phyloP scores from a whole-genome alignment of 2,329 filamentous ascomycete species.

The Epichloe baconii region DNA sequence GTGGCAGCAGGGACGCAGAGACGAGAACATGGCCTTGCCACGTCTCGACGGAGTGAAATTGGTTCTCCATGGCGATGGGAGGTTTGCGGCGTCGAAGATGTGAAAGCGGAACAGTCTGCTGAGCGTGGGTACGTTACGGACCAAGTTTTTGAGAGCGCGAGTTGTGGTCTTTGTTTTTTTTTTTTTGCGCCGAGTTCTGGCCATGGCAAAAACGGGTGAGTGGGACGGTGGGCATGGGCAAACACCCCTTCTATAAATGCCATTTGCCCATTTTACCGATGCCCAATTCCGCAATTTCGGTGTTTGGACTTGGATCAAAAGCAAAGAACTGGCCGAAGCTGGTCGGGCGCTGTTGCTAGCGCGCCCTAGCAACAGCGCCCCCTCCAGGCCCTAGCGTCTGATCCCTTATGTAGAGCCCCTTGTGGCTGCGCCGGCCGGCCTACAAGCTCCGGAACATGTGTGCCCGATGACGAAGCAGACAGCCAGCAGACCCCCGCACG shows the following conservation, averaged over 20 bases:
- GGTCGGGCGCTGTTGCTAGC: neutral
- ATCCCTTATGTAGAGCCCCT: neutral
- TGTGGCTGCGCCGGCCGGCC: neutral
- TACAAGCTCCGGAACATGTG: neutral
- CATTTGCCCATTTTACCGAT: neutral
- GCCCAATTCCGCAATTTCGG: neutral
- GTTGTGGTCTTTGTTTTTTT: too few species aligned
- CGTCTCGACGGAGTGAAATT: neutral
- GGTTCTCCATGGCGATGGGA: neutral
- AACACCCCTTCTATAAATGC: neutral
- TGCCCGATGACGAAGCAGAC: neutral
- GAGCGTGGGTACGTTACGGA: neutral
- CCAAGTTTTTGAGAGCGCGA: too few species aligned
- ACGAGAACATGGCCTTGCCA: slow-evolving; percentile 1
- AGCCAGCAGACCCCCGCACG: neutral
- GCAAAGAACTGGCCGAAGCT: neutral
- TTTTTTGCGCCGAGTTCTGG: too few species aligned
- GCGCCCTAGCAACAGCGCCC: neutral
- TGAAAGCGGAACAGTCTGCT: neutral
- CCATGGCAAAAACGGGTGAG: neutral
- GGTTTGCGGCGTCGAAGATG: neutral
- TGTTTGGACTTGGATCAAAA: neutral
- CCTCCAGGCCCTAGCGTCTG: neutral
- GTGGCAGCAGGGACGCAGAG: neutral
- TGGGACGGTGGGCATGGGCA: neutral